These are phyloP conservation scores for Usnea hakonensis DNA, from an alignment of 495 filamentous ascomycete genomes.

Conservation along the genomic window DNA sequence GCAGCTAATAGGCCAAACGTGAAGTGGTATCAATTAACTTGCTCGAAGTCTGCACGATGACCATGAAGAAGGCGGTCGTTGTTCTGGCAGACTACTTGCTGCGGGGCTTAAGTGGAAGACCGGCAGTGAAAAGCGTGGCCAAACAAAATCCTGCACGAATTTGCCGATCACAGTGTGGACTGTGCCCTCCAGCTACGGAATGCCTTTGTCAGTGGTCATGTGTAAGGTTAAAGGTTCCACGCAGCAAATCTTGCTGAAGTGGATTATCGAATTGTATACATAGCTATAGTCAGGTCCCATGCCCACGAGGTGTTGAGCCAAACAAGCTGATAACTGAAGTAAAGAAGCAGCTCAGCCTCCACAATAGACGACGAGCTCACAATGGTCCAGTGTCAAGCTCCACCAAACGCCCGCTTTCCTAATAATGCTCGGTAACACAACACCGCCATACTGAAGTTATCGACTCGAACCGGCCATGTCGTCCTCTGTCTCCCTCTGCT, in stretches of 20 bases:
- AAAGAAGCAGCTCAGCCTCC: neutral
- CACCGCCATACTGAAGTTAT: neutral
- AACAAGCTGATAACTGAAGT: neutral
- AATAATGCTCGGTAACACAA: neutral
- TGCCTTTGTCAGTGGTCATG: neutral
- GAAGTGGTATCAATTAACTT: neutral
- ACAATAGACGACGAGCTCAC: neutral
- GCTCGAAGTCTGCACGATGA: neutral
- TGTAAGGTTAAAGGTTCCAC: neutral
- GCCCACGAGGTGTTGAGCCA: neutral
- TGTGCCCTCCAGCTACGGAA: neutral
- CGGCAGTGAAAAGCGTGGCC: neutral
- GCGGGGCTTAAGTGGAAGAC: neutral
- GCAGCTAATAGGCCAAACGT: neutral
- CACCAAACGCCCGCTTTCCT: neutral
- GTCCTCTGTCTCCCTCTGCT: conserved; percentile 13
- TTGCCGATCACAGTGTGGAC: neutral
- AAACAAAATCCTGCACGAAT: neutral
- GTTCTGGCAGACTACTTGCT: neutral
- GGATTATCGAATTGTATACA: neutral
- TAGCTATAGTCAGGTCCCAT: neutral
- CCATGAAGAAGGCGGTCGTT: neutral
- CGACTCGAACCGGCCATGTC: conserved; percentile 3
- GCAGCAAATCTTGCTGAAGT: neutral
- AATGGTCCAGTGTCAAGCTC: neutral